These are phyloP conservation scores for Crithidia thermophila DNA, from an alignment of 208 protist species.

Conservation along the genomic window DNA sequence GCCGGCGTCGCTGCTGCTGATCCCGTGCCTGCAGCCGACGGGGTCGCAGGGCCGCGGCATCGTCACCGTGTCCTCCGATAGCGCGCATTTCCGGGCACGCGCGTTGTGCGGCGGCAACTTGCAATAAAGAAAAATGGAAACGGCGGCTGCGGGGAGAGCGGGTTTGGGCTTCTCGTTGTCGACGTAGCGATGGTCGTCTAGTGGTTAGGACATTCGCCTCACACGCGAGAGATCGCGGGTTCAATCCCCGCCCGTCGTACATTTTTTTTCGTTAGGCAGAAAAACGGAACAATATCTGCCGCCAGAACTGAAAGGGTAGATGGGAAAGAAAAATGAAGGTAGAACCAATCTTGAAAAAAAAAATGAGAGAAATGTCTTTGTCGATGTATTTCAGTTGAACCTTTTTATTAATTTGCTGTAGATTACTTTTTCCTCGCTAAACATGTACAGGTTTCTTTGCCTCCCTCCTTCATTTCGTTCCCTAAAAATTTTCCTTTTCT, in stretches of 20 bases:
- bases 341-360: no score
- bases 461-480: conserved; percentile 1
- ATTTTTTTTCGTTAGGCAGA: no score
- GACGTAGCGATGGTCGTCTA: conserved; percentile 91
- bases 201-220: conserved; percentile 96
- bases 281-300: no score
- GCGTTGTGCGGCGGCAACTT: not conserved
- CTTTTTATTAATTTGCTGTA: no score
- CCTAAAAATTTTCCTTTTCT: not conserved
- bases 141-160: not conserved
- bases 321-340: no score
- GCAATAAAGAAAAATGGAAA: not conserved
- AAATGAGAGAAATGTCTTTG: not conserved
- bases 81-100: conserved; percentile 2
- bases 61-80: conserved; percentile 53
- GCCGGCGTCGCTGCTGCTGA: conserved; percentile 69
- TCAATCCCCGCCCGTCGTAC: conserved; percentile 93
- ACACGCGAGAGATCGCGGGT: conserved; percentile 93
- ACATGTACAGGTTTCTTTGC: not conserved
- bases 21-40: conserved; percentile 84
- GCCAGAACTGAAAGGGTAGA: no score
- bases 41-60: conserved; percentile 57
- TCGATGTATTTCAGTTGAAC: no score
- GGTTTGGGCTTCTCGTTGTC: conserved; percentile 1
- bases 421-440: no score